Evolutionary conservation across 768 basidiomycete genomes (phyloP).

Genomic region (Mycena rebaudengoi): DNA sequence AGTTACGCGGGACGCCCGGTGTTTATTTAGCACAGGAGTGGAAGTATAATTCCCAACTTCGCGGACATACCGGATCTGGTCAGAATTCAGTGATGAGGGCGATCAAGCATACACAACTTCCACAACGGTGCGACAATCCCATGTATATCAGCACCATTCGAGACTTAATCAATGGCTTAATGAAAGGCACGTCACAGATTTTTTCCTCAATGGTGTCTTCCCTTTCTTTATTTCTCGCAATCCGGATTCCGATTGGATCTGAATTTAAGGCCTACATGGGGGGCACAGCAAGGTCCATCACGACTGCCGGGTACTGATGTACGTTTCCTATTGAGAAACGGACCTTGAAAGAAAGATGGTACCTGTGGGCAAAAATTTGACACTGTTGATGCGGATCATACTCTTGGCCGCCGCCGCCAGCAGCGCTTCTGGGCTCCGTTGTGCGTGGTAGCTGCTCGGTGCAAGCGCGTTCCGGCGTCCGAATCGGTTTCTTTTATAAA

Average conservation of each 20-base stretch:
- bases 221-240: constrained; percentile 26
- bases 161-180: constrained; percentile 17
- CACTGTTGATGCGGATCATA: too few relatives aligned
- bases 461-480: too few relatives aligned
- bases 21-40: constrained; percentile 8
- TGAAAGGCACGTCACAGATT: constrained; percentile 17
- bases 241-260: constrained; percentile 30
- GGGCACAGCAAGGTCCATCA: constrained; percentile 21
- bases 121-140: constrained; percentile 9
- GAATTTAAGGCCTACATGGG: background rate
- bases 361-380: background rate
- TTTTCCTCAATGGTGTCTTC: background rate
- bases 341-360: background rate
- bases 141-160: background rate
- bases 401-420: too few relatives aligned
- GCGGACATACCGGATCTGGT: constrained; percentile 10
- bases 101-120: background rate
- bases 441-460: too few relatives aligned
- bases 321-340: background rate
- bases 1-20: constrained; percentile 20
- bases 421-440: too few relatives aligned
- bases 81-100: background rate
- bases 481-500: too few relatives aligned
- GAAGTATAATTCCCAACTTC: background rate
- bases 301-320: constrained; percentile 17